Percentiles rank a stretch among this genome's conserved stretches.
Evolutionary conservation across 805 yeast species (phyloP).

Genomic region (Wickerhamiella shivajii): DNA sequence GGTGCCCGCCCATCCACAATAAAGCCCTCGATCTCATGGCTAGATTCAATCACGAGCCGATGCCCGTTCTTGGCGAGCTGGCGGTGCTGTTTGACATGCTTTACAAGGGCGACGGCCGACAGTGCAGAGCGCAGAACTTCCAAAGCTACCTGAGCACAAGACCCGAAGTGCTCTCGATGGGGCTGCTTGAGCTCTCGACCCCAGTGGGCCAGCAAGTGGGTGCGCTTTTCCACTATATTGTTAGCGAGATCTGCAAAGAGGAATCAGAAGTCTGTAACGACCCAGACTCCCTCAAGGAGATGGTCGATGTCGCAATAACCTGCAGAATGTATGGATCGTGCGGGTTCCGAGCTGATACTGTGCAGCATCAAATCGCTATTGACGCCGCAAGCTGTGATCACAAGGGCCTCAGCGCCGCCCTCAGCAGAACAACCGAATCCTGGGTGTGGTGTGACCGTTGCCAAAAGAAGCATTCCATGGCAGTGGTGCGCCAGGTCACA

Average conservation of each 20-base stretch:
- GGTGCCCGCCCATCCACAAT: slow-evolving; percentile 60
- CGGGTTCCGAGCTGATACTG: slow-evolving; percentile 11
- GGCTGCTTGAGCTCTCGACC: slow-evolving; percentile 31
- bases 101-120: slow-evolving; percentile 59
- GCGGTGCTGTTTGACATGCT: slow-evolving; percentile 91
- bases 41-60: slow-evolving; percentile 25
- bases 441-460: slow-evolving; percentile 37
- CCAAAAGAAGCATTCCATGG: slow-evolving; percentile 37
- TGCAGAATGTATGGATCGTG: slow-evolving; percentile 14
- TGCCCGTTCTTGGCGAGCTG: slow-evolving; percentile 49
- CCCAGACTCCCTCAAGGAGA: slow-evolving; percentile 3
- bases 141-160: slow-evolving; percentile 36
- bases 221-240: slow-evolving; percentile 43
- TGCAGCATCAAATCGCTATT: background rate
- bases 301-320: slow-evolving; percentile 14
- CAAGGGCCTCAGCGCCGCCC: slow-evolving; percentile 15
- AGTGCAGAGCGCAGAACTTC: slow-evolving; percentile 73
- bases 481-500: slow-evolving; percentile 36
- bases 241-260: slow-evolving; percentile 39
- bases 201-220: slow-evolving; percentile 27
- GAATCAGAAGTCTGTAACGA: slow-evolving; percentile 21
- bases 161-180: slow-evolving; percentile 37
- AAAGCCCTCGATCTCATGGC: slow-evolving; percentile 42
- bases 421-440: slow-evolving; percentile 12
- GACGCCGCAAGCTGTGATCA: slow-evolving; percentile 10